Evolutionary conservation across 352 stramenopile genomes (phyloP).

Genomic region (Elongisporangium anandrum): DNA sequence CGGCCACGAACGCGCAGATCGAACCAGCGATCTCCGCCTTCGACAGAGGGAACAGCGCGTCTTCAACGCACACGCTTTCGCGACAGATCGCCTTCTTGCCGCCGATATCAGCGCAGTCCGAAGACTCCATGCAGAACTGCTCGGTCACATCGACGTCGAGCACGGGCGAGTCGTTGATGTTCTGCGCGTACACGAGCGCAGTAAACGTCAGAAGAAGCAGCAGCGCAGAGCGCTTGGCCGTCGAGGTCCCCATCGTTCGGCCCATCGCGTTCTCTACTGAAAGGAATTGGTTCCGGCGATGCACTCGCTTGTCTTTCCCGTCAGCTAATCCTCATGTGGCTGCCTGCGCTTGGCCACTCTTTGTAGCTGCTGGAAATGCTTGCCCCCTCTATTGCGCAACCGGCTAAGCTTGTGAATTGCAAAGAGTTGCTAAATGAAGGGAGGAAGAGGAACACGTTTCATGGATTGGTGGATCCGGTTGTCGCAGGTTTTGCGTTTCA

Average conservation of each 20-base stretch:
- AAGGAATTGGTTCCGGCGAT: conserved; percentile 6
- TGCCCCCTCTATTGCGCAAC: neutral
- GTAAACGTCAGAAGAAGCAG: conserved; percentile 4
- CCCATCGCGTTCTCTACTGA: neutral
- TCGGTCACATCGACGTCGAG: conserved; percentile 18
- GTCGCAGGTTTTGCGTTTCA: conserved; percentile 4
- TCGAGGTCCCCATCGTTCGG: neutral
- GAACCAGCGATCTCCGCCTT: conserved; percentile 51
- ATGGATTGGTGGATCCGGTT: neutral
- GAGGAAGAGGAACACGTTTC: conserved; percentile 1
- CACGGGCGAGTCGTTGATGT: conserved; percentile 27
- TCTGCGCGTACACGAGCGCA: conserved; percentile 13
- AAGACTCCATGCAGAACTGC: conserved; percentile 30
- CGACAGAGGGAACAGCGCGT: conserved; percentile 59
- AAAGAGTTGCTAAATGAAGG: conserved; percentile 4
- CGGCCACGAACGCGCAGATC: conserved; percentile 59
- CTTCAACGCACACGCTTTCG: conserved; percentile 39
- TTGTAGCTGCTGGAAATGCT: conserved; percentile 3
- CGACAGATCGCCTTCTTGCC: conserved; percentile 37
- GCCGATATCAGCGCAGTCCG: conserved; percentile 44
- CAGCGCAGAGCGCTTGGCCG: neutral
- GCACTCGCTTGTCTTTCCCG: neutral
- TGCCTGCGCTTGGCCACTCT: neutral
- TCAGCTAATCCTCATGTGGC: neutral
- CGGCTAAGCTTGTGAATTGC: neutral